These are phyloP conservation scores for Funneliformis mosseae DNA, from an alignment of 192 early-diverging fungal species.

Conservation along the genomic window DNA sequence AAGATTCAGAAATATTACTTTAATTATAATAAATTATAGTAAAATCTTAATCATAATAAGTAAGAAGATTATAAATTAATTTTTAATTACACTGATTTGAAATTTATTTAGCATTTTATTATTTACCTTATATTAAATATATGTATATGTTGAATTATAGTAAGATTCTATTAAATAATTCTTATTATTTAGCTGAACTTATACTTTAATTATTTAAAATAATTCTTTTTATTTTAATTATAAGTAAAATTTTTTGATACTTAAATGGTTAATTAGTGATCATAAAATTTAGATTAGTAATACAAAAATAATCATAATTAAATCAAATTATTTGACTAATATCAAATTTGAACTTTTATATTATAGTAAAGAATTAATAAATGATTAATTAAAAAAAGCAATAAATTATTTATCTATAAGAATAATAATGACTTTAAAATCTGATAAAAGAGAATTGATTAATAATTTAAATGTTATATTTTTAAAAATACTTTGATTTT, in stretches of 20 bases:
- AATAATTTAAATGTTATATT: too few species aligned
- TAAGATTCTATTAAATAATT: not conserved
- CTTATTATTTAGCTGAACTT: not conserved
- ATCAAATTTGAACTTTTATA: too few species aligned
- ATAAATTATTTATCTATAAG: too few species aligned
- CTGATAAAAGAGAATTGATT: too few species aligned
- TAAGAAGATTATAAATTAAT: not conserved
- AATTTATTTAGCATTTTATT: not conserved
- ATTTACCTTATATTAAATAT: not conserved
- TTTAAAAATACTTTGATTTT: too few species aligned
- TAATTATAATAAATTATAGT: not conserved
- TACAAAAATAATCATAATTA: not conserved
- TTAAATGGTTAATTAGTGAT: not conserved
- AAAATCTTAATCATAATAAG: not conserved
- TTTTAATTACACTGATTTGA: not conserved
- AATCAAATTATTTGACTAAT: not conserved
- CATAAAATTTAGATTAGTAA: not conserved
- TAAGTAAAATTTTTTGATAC: not conserved
- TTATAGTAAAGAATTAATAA: too few species aligned
- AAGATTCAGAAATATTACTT: not conserved
- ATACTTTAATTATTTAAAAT: not conserved
- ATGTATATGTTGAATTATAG: not conserved
- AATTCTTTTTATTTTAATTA: not conserved
- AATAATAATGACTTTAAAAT: too few species aligned
- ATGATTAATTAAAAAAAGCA: too few species aligned